Base-by-base conservation (phyloP, 2,329 filamentous ascomycete species). In the Fusarium azukiicola region DNA sequence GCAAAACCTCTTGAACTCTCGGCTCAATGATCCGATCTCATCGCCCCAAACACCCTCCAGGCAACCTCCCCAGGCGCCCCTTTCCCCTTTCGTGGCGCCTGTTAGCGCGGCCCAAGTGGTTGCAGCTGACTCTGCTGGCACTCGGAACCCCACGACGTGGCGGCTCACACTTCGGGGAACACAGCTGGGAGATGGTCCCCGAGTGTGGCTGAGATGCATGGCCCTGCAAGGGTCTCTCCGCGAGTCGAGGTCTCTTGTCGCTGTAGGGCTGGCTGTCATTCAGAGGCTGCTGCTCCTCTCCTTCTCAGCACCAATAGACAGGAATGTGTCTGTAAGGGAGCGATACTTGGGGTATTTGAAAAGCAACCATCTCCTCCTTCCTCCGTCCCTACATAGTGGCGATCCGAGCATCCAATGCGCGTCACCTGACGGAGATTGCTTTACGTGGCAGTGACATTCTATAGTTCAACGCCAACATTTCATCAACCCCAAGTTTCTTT, bases 391-490 rank as follows among this genome's bases (percentile, higher is more conserved):
- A 42, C 56, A 61, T 61, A 40, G 54, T 23, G 56, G 36, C 56
- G 21, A 23, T 36, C 36, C 36, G 9, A 16, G 23, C 36, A 61
- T 23, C 9, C 38, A 61, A 61, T 61, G n/a, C 40, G 56, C 56
- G n/a, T 61, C 56, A 61, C 56, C 56, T 61, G 56, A 61, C 56
- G 36, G 56, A 61, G n/a, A 61, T 61, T 61, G 36, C n/a, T 61
- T 40, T 61, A 17, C n/a, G n/a, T 23, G 56, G 21, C 56, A 61
- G 56, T 61, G 56, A 61, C 56, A 42, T 61, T 27, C n/a, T 42
- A 61, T 61, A 27, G 56, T 61, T 61, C n/a, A 42, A n/a, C 40
- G 14, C 56, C n/a, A 42, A 23, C 56, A 23, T 21, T 61, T 21
- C 13, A 42, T 61, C 56, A 61, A 61, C 36, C 27, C 27, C 56